A percentile compares a stretch with the other conserved stretches of the same genome.
Conservation (phyloP, 225 moss, liverwort and hornwort genomes). For the Bryum argenteum region DNA sequence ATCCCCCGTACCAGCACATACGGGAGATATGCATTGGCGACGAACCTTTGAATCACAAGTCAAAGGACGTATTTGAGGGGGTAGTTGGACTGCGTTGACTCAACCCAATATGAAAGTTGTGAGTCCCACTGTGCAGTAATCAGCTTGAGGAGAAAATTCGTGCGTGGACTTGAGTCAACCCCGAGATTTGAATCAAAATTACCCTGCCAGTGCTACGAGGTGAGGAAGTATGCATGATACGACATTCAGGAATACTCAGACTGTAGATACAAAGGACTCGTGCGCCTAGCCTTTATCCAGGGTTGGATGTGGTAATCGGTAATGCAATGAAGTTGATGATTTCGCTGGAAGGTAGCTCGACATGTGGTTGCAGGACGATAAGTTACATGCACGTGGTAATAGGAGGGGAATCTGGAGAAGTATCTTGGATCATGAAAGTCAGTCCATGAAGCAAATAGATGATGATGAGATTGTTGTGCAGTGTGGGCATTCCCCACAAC, state of each 20-base stretch:
- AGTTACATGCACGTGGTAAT: too few species aligned
- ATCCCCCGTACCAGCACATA: not conserved
- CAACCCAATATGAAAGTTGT: not conserved
- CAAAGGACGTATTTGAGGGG: conserved; percentile 1
- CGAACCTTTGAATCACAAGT: not conserved
- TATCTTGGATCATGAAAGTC: too few species aligned
- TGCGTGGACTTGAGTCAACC: not conserved
- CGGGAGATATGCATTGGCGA: not conserved
- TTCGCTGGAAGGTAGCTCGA: too few species aligned
- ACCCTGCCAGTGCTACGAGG: not conserved
- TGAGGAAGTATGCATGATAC: not conserved
- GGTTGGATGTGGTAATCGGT: too few species aligned
- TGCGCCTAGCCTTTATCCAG: too few species aligned
- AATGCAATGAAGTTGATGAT: too few species aligned
- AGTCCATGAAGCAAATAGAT: too few species aligned
- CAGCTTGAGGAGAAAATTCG: not conserved
- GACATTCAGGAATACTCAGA: not conserved
- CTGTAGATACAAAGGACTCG: not conserved
- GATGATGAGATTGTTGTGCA: too few species aligned
- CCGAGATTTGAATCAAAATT: not conserved
- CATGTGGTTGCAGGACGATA: too few species aligned
- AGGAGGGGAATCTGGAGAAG: too few species aligned
- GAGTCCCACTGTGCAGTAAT: not conserved
- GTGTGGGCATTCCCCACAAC: too few species aligned
- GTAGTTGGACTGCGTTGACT: not conserved